These are phyloP conservation scores for Penicillium taxi DNA, from an alignment of 495 filamentous ascomycete species.

Conservation along the genomic window DNA sequence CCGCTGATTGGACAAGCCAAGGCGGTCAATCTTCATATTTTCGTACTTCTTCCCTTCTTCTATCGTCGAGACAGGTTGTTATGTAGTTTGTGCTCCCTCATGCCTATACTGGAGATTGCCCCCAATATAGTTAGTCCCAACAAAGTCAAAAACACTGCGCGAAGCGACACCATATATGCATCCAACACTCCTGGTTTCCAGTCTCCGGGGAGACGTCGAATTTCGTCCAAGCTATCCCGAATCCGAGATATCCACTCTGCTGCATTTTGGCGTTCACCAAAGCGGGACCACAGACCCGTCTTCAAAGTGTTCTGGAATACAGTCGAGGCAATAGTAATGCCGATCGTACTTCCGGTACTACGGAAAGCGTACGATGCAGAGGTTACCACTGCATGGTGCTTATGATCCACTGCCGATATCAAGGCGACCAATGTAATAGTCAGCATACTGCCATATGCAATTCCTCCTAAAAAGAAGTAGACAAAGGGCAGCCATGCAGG, in stretches of 20 bases:
- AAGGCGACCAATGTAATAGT: slow-evolving; percentile 72
- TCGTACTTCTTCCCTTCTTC: slow-evolving; percentile 1
- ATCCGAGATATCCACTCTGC: slow-evolving; percentile 61
- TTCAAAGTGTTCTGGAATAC: slow-evolving; percentile 70
- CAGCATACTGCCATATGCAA: slow-evolving; percentile 69
- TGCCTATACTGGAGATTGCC: slow-evolving; percentile 52
- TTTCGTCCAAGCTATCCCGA: slow-evolving; percentile 65
- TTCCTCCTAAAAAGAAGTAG: slow-evolving; percentile 59
- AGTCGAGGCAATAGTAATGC: slow-evolving; percentile 66
- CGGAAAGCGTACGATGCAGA: slow-evolving; percentile 77
- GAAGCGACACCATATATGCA: slow-evolving; percentile 68
- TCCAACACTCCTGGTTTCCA: slow-evolving; percentile 65
- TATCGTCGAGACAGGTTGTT: slow-evolving; percentile 54
- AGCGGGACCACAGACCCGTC: slow-evolving; percentile 52
- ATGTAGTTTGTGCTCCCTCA: slow-evolving; percentile 75
- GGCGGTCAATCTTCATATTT: too few relatives aligned
- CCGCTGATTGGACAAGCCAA: too few relatives aligned
- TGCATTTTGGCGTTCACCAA: slow-evolving; percentile 59
- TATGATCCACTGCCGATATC: slow-evolving; percentile 72
- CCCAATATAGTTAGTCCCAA: slow-evolving; percentile 55
- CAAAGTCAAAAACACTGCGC: slow-evolving; percentile 63
- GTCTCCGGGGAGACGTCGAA: slow-evolving; percentile 57
- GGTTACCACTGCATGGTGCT: slow-evolving; percentile 78
- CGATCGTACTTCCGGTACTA: slow-evolving; percentile 74
- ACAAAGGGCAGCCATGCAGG: slow-evolving; percentile 58